A percentile compares a stretch with the other conserved stretches of the same genome.
phyloP scores from a whole-genome alignment of 495 filamentous ascomycete species.

The Bacidia rubella region DNA sequence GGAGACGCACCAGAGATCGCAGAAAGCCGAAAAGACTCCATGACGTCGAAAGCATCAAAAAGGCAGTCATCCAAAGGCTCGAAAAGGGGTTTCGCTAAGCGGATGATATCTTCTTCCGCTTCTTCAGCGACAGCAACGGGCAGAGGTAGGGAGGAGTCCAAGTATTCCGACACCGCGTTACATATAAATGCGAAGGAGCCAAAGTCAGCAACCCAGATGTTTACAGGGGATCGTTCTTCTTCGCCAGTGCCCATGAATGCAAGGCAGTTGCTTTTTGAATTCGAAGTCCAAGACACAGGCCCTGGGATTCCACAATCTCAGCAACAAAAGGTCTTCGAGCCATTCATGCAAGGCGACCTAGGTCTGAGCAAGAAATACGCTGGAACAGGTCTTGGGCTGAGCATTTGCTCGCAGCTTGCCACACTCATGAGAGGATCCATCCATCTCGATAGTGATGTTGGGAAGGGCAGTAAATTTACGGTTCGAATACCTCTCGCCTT shows the following conservation, averaged over 20 bases:
- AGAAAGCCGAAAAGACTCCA: conserved; percentile 20
- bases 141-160: conserved; percentile 9
- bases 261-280: conserved; percentile 57
- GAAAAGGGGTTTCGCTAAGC: conserved; percentile 10
- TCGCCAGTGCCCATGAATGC: conserved; percentile 48
- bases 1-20: conserved; percentile 33
- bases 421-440: conserved; percentile 72
- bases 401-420: conserved; percentile 77
- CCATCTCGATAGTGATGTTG: conserved; percentile 54
- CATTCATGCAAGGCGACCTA: conserved; percentile 84
- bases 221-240: conserved; percentile 39
- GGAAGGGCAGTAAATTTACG: conserved; percentile 66
- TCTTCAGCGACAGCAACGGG: conserved; percentile 12
- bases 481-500: conserved; percentile 76
- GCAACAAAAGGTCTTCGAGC: conserved; percentile 76
- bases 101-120: conserved; percentile 19
- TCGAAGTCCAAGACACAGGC: conserved; percentile 79
- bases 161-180: conserved; percentile 28
- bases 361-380: conserved; percentile 81
- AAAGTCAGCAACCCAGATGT: conserved; percentile 34
- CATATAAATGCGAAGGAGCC: conserved; percentile 46
- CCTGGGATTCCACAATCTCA: conserved; percentile 73
- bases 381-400: conserved; percentile 80
- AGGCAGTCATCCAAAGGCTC: conserved; percentile 15
- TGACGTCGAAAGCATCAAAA: conserved; percentile 16